Evolutionary conservation across 805 yeast species (phyloP).

Genomic region (Barnettozyma wickerhamii): DNA sequence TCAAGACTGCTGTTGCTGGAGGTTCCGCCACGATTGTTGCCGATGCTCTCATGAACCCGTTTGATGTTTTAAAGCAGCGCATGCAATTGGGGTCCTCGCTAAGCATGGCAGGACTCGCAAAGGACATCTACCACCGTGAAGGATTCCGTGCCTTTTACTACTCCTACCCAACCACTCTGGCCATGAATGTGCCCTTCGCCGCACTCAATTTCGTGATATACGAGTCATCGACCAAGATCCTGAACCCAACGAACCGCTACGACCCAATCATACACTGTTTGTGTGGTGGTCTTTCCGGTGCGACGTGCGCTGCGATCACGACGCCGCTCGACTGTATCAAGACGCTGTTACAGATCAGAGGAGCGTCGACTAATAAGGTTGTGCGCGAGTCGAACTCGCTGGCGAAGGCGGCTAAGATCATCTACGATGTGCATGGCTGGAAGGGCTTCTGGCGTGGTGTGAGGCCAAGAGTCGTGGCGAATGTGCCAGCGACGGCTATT

Average conservation of each 20-base stretch:
- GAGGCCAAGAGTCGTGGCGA: conserved; percentile 85
- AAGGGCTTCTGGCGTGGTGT: conserved; percentile 78
- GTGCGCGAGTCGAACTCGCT: conserved; percentile 63
- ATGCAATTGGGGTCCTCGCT: conserved; percentile 58
- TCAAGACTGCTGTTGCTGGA: conserved; percentile 84
- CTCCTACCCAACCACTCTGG: conserved; percentile 90
- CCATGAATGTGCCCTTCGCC: conserved; percentile 91
- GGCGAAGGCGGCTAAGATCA: conserved; percentile 61
- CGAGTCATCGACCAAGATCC: conserved; percentile 71
- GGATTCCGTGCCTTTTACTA: conserved; percentile 82
- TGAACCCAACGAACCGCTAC: conserved; percentile 75
- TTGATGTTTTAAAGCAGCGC: conserved; percentile 91
- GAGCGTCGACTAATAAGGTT: conserved; percentile 39
- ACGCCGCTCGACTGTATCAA: conserved; percentile 94
- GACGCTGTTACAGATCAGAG: conserved; percentile 84
- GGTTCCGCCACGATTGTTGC: conserved; percentile 89
- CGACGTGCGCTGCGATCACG: conserved; percentile 89
- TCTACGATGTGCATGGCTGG: conserved; percentile 56
- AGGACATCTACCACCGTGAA: conserved; percentile 51
- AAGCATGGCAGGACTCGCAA: conserved; percentile 34
- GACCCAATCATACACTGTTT: conserved; percentile 91
- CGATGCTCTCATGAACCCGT: conserved; percentile 96
- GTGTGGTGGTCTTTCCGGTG: conserved; percentile 93
- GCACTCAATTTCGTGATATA: conserved; percentile 91
- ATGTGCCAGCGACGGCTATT: conserved; percentile 94